These are phyloP conservation scores for Moesziomyces globuligerus DNA, from an alignment of 1,284 basidiomycete species.

Conservation along the genomic window DNA sequence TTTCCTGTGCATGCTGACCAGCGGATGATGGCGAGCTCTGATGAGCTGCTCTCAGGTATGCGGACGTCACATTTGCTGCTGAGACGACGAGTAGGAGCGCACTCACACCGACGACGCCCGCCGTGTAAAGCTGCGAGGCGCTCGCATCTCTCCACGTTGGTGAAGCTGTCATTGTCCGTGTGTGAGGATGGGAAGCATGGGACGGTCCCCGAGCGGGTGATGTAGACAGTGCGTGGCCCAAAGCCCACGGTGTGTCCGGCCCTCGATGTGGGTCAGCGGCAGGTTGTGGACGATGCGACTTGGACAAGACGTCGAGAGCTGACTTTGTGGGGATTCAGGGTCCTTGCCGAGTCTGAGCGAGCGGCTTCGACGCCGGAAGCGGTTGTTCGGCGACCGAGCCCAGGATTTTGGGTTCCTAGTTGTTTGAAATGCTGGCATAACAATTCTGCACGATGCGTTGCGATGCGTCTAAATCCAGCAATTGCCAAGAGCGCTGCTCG, in stretches of 20 bases:
- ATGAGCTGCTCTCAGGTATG: neutral
- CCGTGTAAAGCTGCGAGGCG: slow-evolving; percentile 30
- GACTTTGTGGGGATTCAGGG: slow-evolving; percentile 8
- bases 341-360: neutral
- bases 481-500: neutral
- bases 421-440: slow-evolving; percentile 1
- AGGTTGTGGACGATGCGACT: neutral
- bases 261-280: too few species aligned
- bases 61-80: slow-evolving; percentile 13
- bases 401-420: too few species aligned
- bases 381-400: neutral
- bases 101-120: slow-evolving; percentile 18
- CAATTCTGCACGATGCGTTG: too few species aligned
- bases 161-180: slow-evolving; percentile 5
- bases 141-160: slow-evolving; percentile 28
- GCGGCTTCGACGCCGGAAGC: slow-evolving; percentile 1
- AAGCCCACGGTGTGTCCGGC: too few species aligned
- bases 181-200: neutral
- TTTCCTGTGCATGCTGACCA: neutral
- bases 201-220: too few species aligned
- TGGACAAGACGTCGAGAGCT: neutral
- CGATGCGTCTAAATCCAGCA: neutral
- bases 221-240: too few species aligned
- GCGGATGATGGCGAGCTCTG: neutral
- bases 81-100: slow-evolving; percentile 29